A percentile compares a stretch with the other conserved stretches of the same genome.
Evolutionary conservation across 163 green algal species (phyloP).

Genomic region (Prototheca wickerhamii): DNA sequence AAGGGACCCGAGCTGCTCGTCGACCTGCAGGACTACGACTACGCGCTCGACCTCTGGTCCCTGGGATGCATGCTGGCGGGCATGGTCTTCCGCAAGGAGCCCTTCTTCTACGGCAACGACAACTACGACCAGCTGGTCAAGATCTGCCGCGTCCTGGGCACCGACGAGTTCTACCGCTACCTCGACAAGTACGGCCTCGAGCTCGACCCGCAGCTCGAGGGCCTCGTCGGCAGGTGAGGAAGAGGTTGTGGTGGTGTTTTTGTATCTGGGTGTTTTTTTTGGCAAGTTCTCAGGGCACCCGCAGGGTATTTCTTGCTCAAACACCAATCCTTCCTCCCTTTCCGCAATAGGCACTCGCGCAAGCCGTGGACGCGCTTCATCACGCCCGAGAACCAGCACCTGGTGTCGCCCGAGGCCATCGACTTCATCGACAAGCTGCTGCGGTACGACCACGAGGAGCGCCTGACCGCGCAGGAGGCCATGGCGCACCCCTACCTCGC

Average conservation of each 20-base stretch:
- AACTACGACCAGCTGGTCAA: conserved; percentile 99
- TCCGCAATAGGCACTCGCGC: conserved; percentile 46
- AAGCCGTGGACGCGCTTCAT: conserved; percentile 95
- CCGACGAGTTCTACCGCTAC: conserved; percentile 84
- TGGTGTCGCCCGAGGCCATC: conserved; percentile 81
- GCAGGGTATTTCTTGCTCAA: too few species aligned
- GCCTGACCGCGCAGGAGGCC: conserved; percentile 84
- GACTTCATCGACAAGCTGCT: conserved; percentile 97
- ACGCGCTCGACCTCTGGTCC: conserved; percentile 94
- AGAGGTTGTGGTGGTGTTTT: background rate
- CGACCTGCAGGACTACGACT: conserved; percentile 99
- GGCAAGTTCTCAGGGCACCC: background rate
- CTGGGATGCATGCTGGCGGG: conserved; percentile 78
- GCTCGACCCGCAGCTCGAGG: conserved; percentile 86
- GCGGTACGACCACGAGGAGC: conserved; percentile 88
- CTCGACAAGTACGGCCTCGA: conserved; percentile 94
- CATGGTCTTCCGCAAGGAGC: conserved; percentile 88
- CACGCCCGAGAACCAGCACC: conserved; percentile 86
- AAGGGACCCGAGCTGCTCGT: conserved; percentile 97
- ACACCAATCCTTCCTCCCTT: too few species aligned
- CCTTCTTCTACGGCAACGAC: conserved; percentile 98
- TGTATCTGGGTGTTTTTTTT: background rate
- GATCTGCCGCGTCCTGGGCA: conserved; percentile 94
- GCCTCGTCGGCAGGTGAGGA: conserved; percentile 48
- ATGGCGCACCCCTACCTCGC: conserved; percentile 89